Percentiles rank a stretch among this genome's conserved stretches.
phyloP scores from a whole-genome alignment of 768 basidiomycete species.

The Symmetrospora coprosmae region DNA sequence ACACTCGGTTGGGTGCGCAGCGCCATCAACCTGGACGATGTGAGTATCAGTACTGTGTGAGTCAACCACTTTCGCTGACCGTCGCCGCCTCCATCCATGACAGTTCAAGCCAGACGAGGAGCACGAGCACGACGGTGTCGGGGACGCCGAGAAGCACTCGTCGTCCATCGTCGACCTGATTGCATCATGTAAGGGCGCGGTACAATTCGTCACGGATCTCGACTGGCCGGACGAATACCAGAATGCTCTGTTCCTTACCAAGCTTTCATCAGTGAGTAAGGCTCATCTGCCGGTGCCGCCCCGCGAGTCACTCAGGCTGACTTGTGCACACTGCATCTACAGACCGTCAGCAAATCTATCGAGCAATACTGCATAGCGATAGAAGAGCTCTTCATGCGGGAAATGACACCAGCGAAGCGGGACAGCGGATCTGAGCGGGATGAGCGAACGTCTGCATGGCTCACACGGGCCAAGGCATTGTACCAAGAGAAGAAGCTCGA shows the following conservation, averaged over 20 bases:
- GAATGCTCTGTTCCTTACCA: conserved; percentile 76
- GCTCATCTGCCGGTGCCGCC: not conserved
- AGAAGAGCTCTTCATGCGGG: conserved; percentile 78
- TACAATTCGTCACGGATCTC: conserved; percentile 70
- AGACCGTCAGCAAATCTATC: conserved; percentile 83
- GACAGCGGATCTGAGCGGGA: conserved; percentile 63
- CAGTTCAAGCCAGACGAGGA: conserved; percentile 13
- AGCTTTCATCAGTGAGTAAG: conserved; percentile 60
- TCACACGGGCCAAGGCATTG: conserved; percentile 45
- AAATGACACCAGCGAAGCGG: conserved; percentile 76
- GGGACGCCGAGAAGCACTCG: conserved; percentile 64
- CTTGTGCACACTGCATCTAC: not conserved
- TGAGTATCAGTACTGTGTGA: conserved; percentile 38
- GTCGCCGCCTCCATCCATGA: no score
- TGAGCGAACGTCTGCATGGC: conserved; percentile 37
- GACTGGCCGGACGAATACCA: conserved; percentile 86
- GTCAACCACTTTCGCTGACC: conserved; percentile 36
- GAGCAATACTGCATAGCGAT: conserved; percentile 80
- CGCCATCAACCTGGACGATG: conserved; percentile 74
- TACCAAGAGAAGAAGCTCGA: conserved; percentile 73
- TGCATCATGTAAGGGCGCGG: conserved; percentile 78
- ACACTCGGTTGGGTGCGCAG: conserved; percentile 77
- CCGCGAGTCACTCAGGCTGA: not conserved
- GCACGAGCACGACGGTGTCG: not conserved
- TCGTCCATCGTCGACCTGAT: conserved; percentile 97